phyloP scores from a whole-genome alignment of 2,329 filamentous ascomycete genomes.

The Hypocrella siamensis region DNA sequence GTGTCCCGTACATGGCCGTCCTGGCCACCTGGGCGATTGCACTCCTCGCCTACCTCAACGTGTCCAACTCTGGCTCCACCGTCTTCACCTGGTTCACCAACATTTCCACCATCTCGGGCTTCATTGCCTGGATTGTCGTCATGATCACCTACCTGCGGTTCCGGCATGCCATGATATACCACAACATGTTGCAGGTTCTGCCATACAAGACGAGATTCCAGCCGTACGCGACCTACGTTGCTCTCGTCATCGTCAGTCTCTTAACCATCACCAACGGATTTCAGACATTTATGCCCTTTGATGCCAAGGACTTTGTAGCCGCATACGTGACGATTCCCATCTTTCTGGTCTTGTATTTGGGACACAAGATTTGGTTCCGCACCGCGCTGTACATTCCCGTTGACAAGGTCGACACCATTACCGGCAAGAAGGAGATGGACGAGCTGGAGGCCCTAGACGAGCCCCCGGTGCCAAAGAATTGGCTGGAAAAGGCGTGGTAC shows the following conservation, averaged over 20 bases:
- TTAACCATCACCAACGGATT: conserved; percentile 65
- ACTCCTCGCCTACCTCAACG: conserved; percentile 54
- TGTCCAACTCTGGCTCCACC: conserved; percentile 41
- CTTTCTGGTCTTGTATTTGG: conserved; percentile 44
- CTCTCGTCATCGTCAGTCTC: conserved; percentile 40
- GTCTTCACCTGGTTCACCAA: conserved; percentile 62
- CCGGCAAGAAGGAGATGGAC: conserved; percentile 47
- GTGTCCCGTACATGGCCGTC: conserved; percentile 42
- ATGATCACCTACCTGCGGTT: conserved; percentile 44
- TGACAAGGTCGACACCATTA: conserved; percentile 37
- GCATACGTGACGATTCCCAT: conserved; percentile 47
- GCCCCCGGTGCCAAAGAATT: conserved; percentile 32
- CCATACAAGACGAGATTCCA: conserved; percentile 38
- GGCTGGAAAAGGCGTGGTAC: conserved; percentile 36
- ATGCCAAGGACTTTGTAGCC: conserved; percentile 45
- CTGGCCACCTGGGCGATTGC: conserved; percentile 41
- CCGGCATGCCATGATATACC: conserved; percentile 35
- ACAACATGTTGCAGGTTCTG: conserved; percentile 32
- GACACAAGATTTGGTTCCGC: conserved; percentile 38
- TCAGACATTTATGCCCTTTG: conserved; percentile 58
- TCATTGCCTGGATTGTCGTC: conserved; percentile 44
- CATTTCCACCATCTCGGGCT: conserved; percentile 46
- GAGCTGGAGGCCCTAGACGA: conserved; percentile 34
- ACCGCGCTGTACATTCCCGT: conserved; percentile 26
- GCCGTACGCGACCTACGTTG: conserved; percentile 48